These are phyloP conservation scores for Arbutus unedo DNA, from an alignment of 148 eudicot species.

Conservation along the genomic window DNA sequence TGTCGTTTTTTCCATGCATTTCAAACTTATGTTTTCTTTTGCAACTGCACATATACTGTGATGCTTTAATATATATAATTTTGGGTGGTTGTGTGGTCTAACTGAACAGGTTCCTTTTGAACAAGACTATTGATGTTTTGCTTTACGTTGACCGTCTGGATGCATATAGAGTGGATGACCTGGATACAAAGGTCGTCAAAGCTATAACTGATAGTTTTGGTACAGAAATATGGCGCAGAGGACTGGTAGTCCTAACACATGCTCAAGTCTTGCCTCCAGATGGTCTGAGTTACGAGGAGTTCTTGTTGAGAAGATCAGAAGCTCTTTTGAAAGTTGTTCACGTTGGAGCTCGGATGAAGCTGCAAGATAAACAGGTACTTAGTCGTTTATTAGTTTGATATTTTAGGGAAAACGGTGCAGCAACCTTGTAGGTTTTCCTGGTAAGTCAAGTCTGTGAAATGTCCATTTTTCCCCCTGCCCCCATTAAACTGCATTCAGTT, in stretches of 20 bases:
- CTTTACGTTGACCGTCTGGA: conserved; percentile 92
- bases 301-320: conserved; percentile 70
- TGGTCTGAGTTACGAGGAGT: conserved; percentile 84
- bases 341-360: conserved; percentile 58
- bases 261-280: conserved; percentile 96
- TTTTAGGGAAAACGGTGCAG: not conserved
- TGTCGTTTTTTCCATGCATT: not conserved
- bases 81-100: conserved; percentile 42
- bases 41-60: not conserved
- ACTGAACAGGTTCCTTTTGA: conserved; percentile 75
- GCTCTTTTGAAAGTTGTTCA: conserved; percentile 72
- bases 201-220: conserved; percentile 89
- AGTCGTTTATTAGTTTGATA: no score
- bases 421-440: not conserved
- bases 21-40: not conserved
- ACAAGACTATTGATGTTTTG: conserved; percentile 83
- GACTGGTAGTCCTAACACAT: conserved; percentile 83
- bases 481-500: not conserved
- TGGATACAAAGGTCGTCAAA: conserved; percentile 78
- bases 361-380: conserved; percentile 51
- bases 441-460: not conserved
- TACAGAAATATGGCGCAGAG: conserved; percentile 76
- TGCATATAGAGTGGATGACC: conserved; percentile 86
- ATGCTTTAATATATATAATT: not conserved
- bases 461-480: not conserved